Evolutionary conservation across 139 green algal genomes (phyloP).

Genomic region (Parachlorella kessleri): DNA sequence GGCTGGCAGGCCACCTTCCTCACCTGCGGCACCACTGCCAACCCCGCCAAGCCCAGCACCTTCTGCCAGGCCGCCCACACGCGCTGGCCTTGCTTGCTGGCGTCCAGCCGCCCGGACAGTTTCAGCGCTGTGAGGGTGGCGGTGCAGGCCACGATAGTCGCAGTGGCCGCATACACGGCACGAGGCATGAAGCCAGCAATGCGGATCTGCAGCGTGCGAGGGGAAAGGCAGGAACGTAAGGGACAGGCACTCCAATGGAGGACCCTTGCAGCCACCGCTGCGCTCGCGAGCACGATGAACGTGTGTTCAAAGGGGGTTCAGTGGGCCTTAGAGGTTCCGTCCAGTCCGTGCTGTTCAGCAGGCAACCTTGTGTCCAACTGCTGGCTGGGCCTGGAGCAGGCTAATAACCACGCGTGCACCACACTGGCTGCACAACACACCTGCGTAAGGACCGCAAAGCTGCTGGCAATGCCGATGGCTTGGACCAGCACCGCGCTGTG

Average conservation of each 20-base stretch:
- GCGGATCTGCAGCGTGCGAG: constrained; percentile 32
- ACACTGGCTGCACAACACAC: no score
- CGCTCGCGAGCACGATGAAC: no score
- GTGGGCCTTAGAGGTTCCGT: no score
- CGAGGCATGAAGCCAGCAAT: constrained; percentile 37
- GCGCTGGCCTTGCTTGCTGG: not conserved
- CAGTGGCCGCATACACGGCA: constrained; percentile 6
- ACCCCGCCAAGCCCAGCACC: constrained; percentile 51
- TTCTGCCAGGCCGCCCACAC: constrained; percentile 66
- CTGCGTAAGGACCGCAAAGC: constrained; percentile 70
- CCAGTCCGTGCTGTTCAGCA: no score
- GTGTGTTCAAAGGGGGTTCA: no score
- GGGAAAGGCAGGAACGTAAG: no score
- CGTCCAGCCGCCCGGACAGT: constrained; percentile 26
- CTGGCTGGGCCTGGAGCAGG: no score
- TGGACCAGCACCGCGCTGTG: constrained; percentile 68
- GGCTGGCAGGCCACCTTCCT: no score
- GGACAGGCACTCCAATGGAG: no score
- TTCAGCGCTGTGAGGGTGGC: constrained; percentile 33
- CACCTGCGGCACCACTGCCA: constrained; percentile 75
- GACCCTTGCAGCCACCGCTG: no score
- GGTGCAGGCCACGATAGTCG: constrained; percentile 8
- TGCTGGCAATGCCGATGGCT: constrained; percentile 72
- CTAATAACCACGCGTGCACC: no score
- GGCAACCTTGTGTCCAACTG: no score